Evolutionary conservation across 1,284 basidiomycete species (phyloP), one percentile per base, ranked within the genome.

Genomic region (Cystobasidium sp.): DNA sequence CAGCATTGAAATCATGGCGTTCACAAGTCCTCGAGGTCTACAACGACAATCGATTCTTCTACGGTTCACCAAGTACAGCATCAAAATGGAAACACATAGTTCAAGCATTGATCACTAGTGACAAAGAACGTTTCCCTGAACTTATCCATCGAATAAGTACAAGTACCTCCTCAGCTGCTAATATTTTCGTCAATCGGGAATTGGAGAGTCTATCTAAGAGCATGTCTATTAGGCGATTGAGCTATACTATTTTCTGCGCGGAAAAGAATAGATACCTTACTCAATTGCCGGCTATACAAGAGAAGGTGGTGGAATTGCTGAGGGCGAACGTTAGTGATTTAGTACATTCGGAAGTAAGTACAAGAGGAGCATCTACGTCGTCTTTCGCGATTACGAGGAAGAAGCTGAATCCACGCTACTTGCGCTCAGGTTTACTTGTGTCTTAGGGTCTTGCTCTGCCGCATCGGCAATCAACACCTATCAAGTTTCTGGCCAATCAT

Each of bases 401-500:
- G 31, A 31, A 31, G 31, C 31, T 31, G 31, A 31, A 31, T 31
- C 31, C 31, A 47, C 47, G 5, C 24, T n/a, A 24, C 9, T 10
- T 31, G 31, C 31, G 31, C 31, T 10, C 72, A 85, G 84, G 85
- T 87, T 4, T 99, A 95, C 82, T 87, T 99, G 6, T 97, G 94
- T 81, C 88, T 99, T 67, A 87, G 97, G 9, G 91, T 98, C 1
- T 83, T 99, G 41, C 86, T 99, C 73, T 95, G 93, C 80, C 89
- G 97, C n/a, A 87, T 98, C 74, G 91, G 91, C 9, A 88, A 92
- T 5, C 91, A 96, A 79, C 97, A 97, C 81, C 82, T 99, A 79
- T 89, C 92, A 16, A 94, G 93, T 78, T 94, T 99, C 83, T 99
- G 97, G 97, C 96, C 97, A 0, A 92, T 97, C 43, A 87, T 99